phyloP scores from a whole-genome alignment of 192 early-diverging fungal genomes.

The Coemansia furcata region DNA sequence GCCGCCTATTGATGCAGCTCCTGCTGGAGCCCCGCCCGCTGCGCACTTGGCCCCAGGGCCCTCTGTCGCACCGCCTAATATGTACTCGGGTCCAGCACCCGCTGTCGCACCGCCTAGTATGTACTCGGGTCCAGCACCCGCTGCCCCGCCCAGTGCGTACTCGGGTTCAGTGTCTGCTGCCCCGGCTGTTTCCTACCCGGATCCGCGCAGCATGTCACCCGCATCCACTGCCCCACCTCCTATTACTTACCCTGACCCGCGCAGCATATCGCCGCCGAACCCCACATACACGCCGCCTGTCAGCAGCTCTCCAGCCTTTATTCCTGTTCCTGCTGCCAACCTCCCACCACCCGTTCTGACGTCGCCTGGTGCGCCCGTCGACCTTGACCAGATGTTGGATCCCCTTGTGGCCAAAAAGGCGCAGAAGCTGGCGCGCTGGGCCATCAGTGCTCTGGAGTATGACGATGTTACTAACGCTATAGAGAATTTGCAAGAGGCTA shows the following conservation, averaged over 20 bases:
- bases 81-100: too few species aligned
- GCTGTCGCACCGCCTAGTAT: too few species aligned
- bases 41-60: too few species aligned
- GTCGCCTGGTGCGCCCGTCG: not conserved
- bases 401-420: conserved; percentile 61
- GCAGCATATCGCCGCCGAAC: not conserved
- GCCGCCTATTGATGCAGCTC: too few species aligned
- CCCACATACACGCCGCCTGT: conserved; percentile 3
- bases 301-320: conserved; percentile 12
- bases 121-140: too few species aligned
- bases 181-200: not conserved
- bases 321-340: conserved; percentile 36
- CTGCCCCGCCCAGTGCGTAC: too few species aligned
- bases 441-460: conserved; percentile 91
- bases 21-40: too few species aligned
- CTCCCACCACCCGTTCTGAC: conserved; percentile 4
- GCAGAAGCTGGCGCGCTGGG: conserved; percentile 88
- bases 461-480: conserved; percentile 88
- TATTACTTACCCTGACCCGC: not conserved
- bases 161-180: too few species aligned
- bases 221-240: not conserved
- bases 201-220: not conserved
- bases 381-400: conserved; percentile 42
- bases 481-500: conserved; percentile 69
- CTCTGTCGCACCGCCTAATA: too few species aligned